phyloP scores from a whole-genome alignment of 306 rosid genomes.

The Macrotyloma uniflorum region DNA sequence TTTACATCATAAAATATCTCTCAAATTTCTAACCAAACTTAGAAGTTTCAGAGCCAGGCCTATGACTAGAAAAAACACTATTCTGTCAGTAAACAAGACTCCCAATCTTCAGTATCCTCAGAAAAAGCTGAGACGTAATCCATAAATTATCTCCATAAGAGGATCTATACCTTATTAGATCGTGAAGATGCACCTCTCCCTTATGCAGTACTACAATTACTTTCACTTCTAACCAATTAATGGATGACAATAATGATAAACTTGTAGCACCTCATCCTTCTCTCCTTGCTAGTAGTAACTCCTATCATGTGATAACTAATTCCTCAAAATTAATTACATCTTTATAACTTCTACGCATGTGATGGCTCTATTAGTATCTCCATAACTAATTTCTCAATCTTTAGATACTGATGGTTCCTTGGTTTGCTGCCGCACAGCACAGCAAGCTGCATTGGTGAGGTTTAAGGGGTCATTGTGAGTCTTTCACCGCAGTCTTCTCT shows the following conservation, averaged over 20 bases:
- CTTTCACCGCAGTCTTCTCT: background rate
- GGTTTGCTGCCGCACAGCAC: background rate
- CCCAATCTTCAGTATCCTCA: background rate
- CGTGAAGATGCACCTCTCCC: background rate
- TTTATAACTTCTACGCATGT: background rate
- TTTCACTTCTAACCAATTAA: too few species aligned
- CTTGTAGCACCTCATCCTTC: background rate
- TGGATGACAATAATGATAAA: background rate
- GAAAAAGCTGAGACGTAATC: background rate
- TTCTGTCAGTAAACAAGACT: constrained; percentile 18
- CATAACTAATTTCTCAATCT: background rate
- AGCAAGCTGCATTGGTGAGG: background rate
- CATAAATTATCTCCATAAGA: background rate
- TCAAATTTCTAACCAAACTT: background rate
- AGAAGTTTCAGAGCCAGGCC: background rate
- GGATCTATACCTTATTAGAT: background rate
- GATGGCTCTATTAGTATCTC: background rate
- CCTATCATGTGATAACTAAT: background rate
- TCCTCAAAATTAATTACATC: background rate
- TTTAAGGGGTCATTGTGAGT: background rate
- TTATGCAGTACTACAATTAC: too few species aligned
- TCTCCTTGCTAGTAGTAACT: too few species aligned
- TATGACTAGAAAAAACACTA: constrained; percentile 8
- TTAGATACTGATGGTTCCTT: background rate
- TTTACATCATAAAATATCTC: background rate